These are phyloP conservation scores for Arachis monticola DNA, from an alignment of 331 rosid genomes.

Conservation along the genomic window DNA sequence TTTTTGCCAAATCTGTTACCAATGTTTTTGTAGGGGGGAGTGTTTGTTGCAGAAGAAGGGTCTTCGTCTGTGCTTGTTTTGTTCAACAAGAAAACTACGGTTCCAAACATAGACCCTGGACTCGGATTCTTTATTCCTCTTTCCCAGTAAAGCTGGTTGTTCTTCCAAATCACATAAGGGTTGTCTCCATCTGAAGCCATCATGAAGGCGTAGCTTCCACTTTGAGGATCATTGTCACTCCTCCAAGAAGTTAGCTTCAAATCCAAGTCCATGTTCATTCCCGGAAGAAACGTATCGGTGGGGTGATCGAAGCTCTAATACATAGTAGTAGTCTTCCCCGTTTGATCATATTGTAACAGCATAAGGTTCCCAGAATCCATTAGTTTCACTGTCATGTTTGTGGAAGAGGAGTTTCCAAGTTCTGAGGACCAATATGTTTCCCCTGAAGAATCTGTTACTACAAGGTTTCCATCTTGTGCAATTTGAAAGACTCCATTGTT, in stretches of 20 bases:
- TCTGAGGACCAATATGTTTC: constrained; percentile 44
- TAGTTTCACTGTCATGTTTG: constrained; percentile 39
- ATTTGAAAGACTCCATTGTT: constrained; percentile 42
- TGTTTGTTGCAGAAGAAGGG: background rate
- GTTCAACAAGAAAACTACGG: background rate
- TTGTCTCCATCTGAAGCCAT: constrained; percentile 31
- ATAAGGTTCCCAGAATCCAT: constrained; percentile 65
- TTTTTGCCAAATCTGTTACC: too few relatives aligned
- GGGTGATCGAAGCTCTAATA: constrained; percentile 75
- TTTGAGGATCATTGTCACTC: constrained; percentile 38
- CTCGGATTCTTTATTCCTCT: background rate
- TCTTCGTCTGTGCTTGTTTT: background rate
- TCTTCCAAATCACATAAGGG: constrained; percentile 24
- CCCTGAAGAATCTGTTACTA: constrained; percentile 31
- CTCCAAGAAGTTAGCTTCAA: constrained; percentile 55
- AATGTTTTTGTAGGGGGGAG: too few relatives aligned
- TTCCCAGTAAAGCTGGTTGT: background rate
- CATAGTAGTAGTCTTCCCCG: background rate
- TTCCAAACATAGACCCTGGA: too few relatives aligned
- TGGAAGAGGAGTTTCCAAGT: background rate
- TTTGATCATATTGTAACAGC: constrained; percentile 26
- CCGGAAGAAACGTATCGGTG: constrained; percentile 71
- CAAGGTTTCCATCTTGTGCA: constrained; percentile 57
- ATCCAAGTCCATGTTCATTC: constrained; percentile 57
- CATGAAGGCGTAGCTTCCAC: constrained; percentile 54